Evolutionary conservation across 2,329 filamentous ascomycete species (phyloP).

Genomic region (Claviceps spartinae): DNA sequence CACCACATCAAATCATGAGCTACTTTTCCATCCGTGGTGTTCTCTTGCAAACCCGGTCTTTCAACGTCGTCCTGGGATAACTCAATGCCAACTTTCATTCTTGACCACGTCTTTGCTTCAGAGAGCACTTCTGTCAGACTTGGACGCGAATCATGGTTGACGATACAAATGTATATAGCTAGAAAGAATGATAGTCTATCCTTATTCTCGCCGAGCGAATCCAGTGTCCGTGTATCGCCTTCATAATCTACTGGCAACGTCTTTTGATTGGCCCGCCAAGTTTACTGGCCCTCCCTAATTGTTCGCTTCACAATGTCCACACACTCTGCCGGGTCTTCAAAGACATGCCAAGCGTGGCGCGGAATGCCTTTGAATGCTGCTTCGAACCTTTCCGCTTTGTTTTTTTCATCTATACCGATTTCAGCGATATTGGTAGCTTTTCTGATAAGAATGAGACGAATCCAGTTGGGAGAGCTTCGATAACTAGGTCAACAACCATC

Average conservation of each 20-base stretch:
- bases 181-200: too few relatives aligned
- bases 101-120: too few relatives aligned
- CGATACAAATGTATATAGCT: too few relatives aligned
- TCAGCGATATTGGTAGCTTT: slow-evolving; percentile 65
- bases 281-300: background rate
- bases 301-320: slow-evolving; percentile 16
- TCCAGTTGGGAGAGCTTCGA: slow-evolving; percentile 57
- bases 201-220: too few relatives aligned
- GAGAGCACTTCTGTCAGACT: too few relatives aligned
- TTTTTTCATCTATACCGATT: slow-evolving; percentile 57
- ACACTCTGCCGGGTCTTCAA: slow-evolving; percentile 61
- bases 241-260: background rate
- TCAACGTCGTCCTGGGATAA: too few relatives aligned
- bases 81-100: too few relatives aligned
- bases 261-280: background rate
- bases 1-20: too few relatives aligned
- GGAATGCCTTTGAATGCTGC: slow-evolving; percentile 70
- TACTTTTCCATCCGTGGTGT: too few relatives aligned
- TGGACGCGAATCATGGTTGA: too few relatives aligned
- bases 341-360: slow-evolving; percentile 62
- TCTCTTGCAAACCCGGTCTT: too few relatives aligned
- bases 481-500: slow-evolving; percentile 27
- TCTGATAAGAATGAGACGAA: slow-evolving; percentile 72
- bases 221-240: too few relatives aligned
- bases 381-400: slow-evolving; percentile 63